Base-by-base conservation (phyloP, 306 rosid genomes). In the Purshia tridentata region DNA sequence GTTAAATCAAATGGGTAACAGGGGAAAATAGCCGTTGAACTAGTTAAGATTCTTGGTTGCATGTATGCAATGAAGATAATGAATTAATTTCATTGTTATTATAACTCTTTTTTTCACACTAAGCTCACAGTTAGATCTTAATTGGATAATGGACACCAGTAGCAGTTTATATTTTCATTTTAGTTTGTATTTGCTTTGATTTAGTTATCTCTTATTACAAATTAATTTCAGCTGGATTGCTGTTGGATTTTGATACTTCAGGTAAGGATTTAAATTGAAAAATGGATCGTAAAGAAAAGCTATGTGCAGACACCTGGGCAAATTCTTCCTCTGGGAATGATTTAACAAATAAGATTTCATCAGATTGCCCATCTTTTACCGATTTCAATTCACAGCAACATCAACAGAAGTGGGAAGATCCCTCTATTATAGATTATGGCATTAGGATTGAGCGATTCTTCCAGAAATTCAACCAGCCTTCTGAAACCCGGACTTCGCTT, bases 241-340 rank as follows among this genome's bases (percentile, higher is more conserved):
- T 70, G 65, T 42, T 74, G 72, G 74, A 72, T 76, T 69, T 80
- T 77, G 78, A 61, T 59, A 40, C 72, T 76, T 50, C 55, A 64
- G 39, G 67, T 20, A 46, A 58, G 84, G 56, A 57, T 58, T 73
- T 52, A 37, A 51, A 35, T 69, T 77, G 58, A 14, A 51, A 72
- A 75, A 88, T 92, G 92, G 88, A 89, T 85, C 96, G 67, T 59
- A 76, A 81, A 54, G 96, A 86, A 66, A 86, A 78, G 73, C 70
- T 64, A 23, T 80, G 85, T 77, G 78, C 83, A 60, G 88, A 80
- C 68, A 75, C 73, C 67, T 86, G 96, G 93, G 81, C 65, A 63
- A 84, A 83, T 70, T 72, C 91, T 60, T 78, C 89, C 48, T 80
- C 81, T 39, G 72, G 73, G 76, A 79, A 73, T 76, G 86, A 72